phyloP scores from a whole-genome alignment of 2,329 filamentous ascomycete genomes.

The Davidsoniella neocaledoniae region DNA sequence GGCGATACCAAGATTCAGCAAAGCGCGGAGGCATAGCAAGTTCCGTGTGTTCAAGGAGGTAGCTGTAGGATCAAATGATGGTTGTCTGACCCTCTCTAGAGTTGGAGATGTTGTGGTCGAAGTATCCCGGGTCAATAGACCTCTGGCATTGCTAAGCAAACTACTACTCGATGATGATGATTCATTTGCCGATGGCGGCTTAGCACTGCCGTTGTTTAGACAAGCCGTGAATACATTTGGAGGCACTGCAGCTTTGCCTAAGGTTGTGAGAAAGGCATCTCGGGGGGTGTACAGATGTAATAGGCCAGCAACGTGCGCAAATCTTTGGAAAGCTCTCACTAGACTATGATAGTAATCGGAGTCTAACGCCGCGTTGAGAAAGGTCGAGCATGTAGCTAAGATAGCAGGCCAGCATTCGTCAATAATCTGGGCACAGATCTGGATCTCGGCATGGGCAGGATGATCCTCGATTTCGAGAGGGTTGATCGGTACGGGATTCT shows the following conservation, averaged over 20 bases:
- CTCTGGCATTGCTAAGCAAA: constrained; percentile 55
- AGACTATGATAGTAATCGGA: constrained; percentile 86
- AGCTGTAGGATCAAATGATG: constrained; percentile 35
- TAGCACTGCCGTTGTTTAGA: constrained; percentile 30
- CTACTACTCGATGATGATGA: constrained; percentile 21
- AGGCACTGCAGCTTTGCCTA: constrained; percentile 85
- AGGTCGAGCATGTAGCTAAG: constrained; percentile 86
- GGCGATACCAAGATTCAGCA: constrained; percentile 91
- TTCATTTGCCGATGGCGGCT: constrained; percentile 28
- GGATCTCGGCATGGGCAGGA: constrained; percentile 51
- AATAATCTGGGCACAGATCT: constrained; percentile 64
- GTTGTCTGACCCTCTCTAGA: constrained; percentile 41
- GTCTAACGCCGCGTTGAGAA: constrained; percentile 80
- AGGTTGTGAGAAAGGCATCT: constrained; percentile 85
- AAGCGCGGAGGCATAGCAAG: constrained; percentile 70
- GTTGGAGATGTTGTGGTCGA: constrained; percentile 42
- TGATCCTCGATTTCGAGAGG: constrained; percentile 62
- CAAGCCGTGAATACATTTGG: constrained; percentile 54
- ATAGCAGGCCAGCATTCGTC: constrained; percentile 93
- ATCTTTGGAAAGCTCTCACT: constrained; percentile 84
- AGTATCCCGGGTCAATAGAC: constrained; percentile 57
- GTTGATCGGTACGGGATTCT: constrained; percentile 66
- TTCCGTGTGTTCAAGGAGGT: constrained; percentile 70
- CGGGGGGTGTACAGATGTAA: constrained; percentile 69
- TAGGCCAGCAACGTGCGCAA: constrained; percentile 85